Percentiles rank a stretch among this genome's conserved stretches.
Evolutionary conservation across 768 basidiomycete genomes (phyloP).

Genomic region (Kwoniella sp.): DNA sequence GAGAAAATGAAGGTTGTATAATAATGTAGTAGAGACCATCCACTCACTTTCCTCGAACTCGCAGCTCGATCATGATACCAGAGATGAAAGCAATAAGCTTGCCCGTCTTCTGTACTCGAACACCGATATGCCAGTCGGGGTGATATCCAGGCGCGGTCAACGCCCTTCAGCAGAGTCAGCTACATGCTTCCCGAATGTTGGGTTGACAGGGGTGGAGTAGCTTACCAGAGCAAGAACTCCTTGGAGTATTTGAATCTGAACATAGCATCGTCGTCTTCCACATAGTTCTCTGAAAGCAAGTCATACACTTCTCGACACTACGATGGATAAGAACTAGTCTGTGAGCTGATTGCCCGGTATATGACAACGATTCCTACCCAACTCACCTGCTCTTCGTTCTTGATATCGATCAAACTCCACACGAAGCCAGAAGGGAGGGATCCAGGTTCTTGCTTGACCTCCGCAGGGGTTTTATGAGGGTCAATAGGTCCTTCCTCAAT

Average conservation of each 20-base stretch:
- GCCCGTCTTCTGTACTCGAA: conserved; percentile 83
- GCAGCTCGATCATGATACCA: conserved; percentile 81
- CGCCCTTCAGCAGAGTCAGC: conserved; percentile 65
- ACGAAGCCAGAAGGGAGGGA: conserved; percentile 88
- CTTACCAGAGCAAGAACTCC: conserved; percentile 87
- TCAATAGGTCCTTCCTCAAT: conserved; percentile 81
- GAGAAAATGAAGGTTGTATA: neutral
- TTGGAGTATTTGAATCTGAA: conserved; percentile 96
- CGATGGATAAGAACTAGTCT: neutral
- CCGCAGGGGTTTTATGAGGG: conserved; percentile 69
- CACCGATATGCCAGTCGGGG: conserved; percentile 94
- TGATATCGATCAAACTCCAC: conserved; percentile 81
- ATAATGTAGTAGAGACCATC: neutral
- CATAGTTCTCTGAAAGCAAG: conserved; percentile 87
- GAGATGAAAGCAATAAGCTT: conserved; percentile 97
- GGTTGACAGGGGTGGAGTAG: neutral
- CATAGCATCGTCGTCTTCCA: conserved; percentile 93
- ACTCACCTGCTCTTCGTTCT: conserved; percentile 70
- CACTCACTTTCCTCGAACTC: conserved; percentile 79
- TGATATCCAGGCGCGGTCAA: conserved; percentile 89
- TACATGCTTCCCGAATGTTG: neutral
- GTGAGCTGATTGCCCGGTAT: neutral
- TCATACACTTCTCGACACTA: conserved; percentile 90
- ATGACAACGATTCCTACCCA: too few relatives aligned
- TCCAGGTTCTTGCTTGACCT: conserved; percentile 86